A percentile compares a stretch with the other conserved stretches of the same genome.
Conservation (phyloP, 2,329 filamentous ascomycete genomes). For the Colletotrichum godetiae region DNA sequence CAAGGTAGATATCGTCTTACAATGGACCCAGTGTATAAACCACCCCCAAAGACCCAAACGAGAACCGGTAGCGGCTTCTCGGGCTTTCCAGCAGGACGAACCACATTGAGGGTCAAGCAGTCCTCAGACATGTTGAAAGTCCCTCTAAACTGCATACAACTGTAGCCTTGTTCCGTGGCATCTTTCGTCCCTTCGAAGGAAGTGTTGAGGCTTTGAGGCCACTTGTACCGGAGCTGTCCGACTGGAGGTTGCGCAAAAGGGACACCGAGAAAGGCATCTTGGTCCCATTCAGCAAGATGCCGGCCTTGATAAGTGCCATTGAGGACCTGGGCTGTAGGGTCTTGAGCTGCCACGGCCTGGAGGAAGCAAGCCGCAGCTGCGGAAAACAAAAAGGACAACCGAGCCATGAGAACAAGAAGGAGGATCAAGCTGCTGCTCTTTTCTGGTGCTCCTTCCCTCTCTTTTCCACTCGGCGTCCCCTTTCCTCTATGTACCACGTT, state of each 20-base stretch:
- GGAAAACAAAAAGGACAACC: constrained; percentile 5
- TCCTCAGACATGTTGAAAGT: constrained; percentile 59
- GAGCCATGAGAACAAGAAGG: constrained; percentile 1
- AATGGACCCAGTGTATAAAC: constrained; percentile 61
- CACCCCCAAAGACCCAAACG: constrained; percentile 71
- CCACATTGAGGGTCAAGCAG: constrained; percentile 57
- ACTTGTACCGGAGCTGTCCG: constrained; percentile 48
- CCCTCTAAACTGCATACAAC: constrained; percentile 58
- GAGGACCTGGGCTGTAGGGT: constrained; percentile 37
- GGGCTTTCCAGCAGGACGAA: constrained; percentile 50
- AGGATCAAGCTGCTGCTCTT: neutral
- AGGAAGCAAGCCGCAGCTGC: constrained; percentile 21
- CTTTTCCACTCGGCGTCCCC: neutral
- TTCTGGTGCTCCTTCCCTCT: neutral
- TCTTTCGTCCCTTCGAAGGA: constrained; percentile 52
- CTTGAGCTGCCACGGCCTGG: constrained; percentile 9
- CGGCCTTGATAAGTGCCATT: constrained; percentile 50
- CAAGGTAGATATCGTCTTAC: neutral
- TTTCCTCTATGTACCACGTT: neutral
- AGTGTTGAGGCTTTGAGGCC: constrained; percentile 50
- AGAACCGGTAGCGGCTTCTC: constrained; percentile 52
- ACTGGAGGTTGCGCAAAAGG: constrained; percentile 49
- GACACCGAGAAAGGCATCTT: constrained; percentile 53
- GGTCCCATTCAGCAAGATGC: constrained; percentile 47
- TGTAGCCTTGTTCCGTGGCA: constrained; percentile 55